phyloP scores from a whole-genome alignment of 192 early-diverging fungal genomes.

The Entomortierella lignicola region DNA sequence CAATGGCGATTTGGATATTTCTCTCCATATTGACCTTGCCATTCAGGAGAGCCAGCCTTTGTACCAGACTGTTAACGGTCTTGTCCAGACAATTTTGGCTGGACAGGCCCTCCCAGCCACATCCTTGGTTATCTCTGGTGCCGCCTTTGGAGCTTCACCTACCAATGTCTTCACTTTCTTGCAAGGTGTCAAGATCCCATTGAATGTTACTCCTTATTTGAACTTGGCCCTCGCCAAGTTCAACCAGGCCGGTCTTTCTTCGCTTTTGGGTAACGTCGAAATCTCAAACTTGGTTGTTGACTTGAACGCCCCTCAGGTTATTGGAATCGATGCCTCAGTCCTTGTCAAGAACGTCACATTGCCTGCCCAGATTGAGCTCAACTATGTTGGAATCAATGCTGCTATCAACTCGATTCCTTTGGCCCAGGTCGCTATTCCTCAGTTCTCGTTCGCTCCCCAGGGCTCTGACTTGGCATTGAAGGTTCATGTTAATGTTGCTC shows the following conservation, averaged over 20 bases:
- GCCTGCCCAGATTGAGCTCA: conserved; percentile 44
- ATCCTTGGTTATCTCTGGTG: conserved; percentile 22
- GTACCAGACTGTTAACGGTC: conserved; percentile 19
- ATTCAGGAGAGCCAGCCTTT: conserved; percentile 20
- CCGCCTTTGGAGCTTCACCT: conserved; percentile 31
- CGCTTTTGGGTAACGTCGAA: conserved; percentile 25
- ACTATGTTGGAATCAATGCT: conserved; percentile 40
- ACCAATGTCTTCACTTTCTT: conserved; percentile 43
- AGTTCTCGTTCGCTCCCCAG: conserved; percentile 38
- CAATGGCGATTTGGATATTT: conserved; percentile 20
- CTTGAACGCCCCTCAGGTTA: conserved; percentile 40
- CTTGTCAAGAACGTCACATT: conserved; percentile 37
- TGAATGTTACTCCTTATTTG: conserved; percentile 32
- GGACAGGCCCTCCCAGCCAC: conserved; percentile 20
- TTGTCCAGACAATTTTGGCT: conserved; percentile 17
- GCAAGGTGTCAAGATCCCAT: conserved; percentile 30
- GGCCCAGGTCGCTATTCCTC: conserved; percentile 29
- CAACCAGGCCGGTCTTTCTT: conserved; percentile 6
- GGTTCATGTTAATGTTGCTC: conserved; percentile 16
- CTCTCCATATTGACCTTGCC: conserved; percentile 15
- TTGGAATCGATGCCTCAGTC: conserved; percentile 38
- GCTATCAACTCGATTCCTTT: conserved; percentile 25
- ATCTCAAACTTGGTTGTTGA: conserved; percentile 37
- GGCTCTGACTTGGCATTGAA: conserved; percentile 28
- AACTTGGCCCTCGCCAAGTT: conserved; percentile 14